Conservation (phyloP, 1,284 basidiomycete genomes). For the Cutaneotrichosporon cutaneum region DNA sequence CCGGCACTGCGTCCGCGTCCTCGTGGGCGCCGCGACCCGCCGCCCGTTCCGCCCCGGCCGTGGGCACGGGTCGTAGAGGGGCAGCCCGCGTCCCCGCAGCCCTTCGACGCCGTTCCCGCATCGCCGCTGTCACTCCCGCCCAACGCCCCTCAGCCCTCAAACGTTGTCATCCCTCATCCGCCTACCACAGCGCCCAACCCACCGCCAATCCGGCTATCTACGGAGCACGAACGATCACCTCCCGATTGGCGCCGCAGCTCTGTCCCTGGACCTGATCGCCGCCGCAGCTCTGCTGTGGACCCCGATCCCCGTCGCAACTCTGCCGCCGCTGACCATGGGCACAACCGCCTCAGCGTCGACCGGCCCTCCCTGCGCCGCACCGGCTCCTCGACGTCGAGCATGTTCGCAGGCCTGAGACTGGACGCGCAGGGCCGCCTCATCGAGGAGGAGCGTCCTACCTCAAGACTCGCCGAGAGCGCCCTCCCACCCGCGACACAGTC, state of each 20-base stretch:
- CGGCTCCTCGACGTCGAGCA: slow-evolving; percentile 1
- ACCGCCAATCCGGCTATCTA: background rate
- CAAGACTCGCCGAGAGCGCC: background rate
- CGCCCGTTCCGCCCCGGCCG: slow-evolving; percentile 37
- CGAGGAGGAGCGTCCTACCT: background rate
- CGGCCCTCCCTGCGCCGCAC: background rate
- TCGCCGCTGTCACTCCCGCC: too few relatives aligned
- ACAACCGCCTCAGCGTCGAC: background rate
- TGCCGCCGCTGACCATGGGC: background rate
- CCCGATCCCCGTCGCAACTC: background rate
- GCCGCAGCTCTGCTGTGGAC: background rate
- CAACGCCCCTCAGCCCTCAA: too few relatives aligned
- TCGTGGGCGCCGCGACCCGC: slow-evolving; percentile 33
- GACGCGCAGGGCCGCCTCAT: slow-evolving; percentile 1
- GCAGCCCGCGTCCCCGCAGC: too few relatives aligned
- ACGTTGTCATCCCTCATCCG: too few relatives aligned
- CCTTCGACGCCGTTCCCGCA: too few relatives aligned
- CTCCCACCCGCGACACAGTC: too few relatives aligned
- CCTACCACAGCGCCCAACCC: background rate
- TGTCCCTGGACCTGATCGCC: background rate
- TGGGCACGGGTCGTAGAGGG: slow-evolving; percentile 16
- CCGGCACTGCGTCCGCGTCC: background rate
- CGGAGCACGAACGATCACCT: background rate
- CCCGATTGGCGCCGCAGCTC: background rate
- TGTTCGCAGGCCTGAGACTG: background rate